Conservation (phyloP, 2,329 filamentous ascomycete species). For the Xylariaceae sp. region DNA sequence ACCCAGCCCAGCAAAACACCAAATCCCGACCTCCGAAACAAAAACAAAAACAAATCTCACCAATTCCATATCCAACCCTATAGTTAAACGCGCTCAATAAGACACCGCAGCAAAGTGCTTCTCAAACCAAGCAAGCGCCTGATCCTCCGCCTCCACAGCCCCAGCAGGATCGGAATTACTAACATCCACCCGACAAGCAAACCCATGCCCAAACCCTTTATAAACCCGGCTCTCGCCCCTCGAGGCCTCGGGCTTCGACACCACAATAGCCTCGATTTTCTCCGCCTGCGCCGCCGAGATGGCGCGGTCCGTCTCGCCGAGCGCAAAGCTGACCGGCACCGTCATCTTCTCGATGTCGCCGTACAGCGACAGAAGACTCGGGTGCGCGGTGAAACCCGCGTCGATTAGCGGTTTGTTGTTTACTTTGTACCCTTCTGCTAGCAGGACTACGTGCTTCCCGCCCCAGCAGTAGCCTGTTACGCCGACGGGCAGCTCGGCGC, state of each 20-base stretch:
- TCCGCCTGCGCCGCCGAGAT: conserved; percentile 35
- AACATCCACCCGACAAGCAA: conserved; percentile 32
- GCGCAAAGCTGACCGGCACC: conserved; percentile 44
- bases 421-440: conserved; percentile 36
- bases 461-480: conserved; percentile 63
- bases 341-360: conserved; percentile 44
- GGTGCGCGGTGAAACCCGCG: conserved; percentile 51
- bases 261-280: conserved; percentile 35
- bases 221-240: conserved; percentile 39
- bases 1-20: not conserved
- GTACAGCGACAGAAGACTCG: conserved; percentile 45
- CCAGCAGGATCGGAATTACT: conserved; percentile 24
- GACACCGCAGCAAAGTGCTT: conserved; percentile 21
- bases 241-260: conserved; percentile 32
- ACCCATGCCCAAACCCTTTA: conserved; percentile 40
- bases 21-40: not conserved
- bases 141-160: conserved; percentile 30
- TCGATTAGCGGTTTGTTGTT: conserved; percentile 43
- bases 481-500: conserved; percentile 38
- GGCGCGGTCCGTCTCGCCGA: conserved; percentile 43
- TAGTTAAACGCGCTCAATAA: conserved; percentile 13
- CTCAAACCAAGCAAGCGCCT: conserved; percentile 33
- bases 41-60: not conserved
- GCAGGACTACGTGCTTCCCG: conserved; percentile 50
- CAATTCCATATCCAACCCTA: not conserved